Conservation (phyloP, 1,139 yeast species). For the Zygosaccharomyces sapae region DNA sequence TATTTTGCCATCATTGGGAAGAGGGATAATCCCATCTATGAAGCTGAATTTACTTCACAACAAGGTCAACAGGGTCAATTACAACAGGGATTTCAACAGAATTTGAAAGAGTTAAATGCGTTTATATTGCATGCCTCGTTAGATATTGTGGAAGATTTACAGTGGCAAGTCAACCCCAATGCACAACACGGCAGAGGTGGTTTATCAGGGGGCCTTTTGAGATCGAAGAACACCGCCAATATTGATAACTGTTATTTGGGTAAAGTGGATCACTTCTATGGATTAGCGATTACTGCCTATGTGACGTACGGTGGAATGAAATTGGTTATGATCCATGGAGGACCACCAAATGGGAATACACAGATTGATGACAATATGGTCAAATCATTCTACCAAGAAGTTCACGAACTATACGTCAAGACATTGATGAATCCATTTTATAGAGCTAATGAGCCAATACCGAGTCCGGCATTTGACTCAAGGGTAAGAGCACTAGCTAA, state of each 20-base stretch:
- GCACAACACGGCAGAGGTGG: slow-evolving; percentile 14
- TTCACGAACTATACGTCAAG: slow-evolving; percentile 84
- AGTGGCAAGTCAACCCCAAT: slow-evolving; percentile 63
- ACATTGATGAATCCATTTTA: slow-evolving; percentile 85
- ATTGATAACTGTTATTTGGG: slow-evolving; percentile 54
- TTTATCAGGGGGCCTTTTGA: slow-evolving; percentile 24
- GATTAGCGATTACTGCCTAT: slow-evolving; percentile 73
- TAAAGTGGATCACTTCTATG: slow-evolving; percentile 80
- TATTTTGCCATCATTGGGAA: slow-evolving; percentile 88
- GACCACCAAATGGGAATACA: slow-evolving; percentile 20
- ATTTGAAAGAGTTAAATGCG: slow-evolving; percentile 76
- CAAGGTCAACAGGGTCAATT: slow-evolving; percentile 36
- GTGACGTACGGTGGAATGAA: slow-evolving; percentile 86
- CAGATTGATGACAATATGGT: slow-evolving; percentile 65
- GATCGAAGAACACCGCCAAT: slow-evolving; percentile 25
- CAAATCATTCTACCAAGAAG: slow-evolving; percentile 76
- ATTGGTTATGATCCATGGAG: slow-evolving; percentile 68
- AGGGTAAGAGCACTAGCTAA: slow-evolving; percentile 68
- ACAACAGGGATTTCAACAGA: slow-evolving; percentile 51
- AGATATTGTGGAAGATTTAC: slow-evolving; percentile 84
- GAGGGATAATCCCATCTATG: slow-evolving; percentile 80
- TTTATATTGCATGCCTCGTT: slow-evolving; percentile 83
- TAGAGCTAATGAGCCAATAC: slow-evolving; percentile 67
- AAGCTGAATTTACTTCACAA: slow-evolving; percentile 58
- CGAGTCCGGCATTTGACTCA: slow-evolving; percentile 70